These are phyloP conservation scores for Penicillium ucsense DNA, from an alignment of 495 filamentous ascomycete species.

Conservation along the genomic window DNA sequence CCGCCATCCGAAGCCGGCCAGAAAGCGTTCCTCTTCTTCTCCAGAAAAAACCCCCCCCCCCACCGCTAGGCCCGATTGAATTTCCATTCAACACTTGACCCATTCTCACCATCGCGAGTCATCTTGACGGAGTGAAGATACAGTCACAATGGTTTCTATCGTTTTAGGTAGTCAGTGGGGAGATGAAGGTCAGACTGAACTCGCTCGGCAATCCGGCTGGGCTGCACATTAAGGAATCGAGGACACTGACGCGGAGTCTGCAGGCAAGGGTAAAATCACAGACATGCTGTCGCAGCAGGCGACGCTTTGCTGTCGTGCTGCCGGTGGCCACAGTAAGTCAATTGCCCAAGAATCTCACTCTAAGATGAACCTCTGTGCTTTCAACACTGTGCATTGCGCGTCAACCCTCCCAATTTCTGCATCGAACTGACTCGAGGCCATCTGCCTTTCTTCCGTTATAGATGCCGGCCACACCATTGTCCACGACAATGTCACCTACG, in stretches of 20 bases:
- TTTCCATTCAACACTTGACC: slow-evolving; percentile 7
- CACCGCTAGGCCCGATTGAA: slow-evolving; percentile 10
- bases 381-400: too few species aligned
- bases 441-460: slow-evolving; percentile 6
- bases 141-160: slow-evolving; percentile 44
- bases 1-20: slow-evolving; percentile 17
- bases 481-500: slow-evolving; percentile 49
- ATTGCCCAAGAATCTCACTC: too few species aligned
- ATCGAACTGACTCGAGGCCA: background rate
- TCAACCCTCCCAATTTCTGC: too few species aligned
- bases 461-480: slow-evolving; percentile 52
- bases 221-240: too few species aligned
- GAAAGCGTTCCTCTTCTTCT: slow-evolving; percentile 11
- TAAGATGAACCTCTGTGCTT: too few species aligned
- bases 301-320: slow-evolving; percentile 51
- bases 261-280: slow-evolving; percentile 61
- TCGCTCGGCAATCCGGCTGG: too few species aligned
- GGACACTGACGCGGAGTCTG: slow-evolving; percentile 1
- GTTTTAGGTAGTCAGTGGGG: slow-evolving; percentile 58
- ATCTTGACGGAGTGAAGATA: slow-evolving; percentile 1
- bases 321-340: slow-evolving; percentile 56
- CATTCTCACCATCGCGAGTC: slow-evolving; percentile 2
- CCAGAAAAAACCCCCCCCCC: slow-evolving; percentile 6
- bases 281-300: slow-evolving; percentile 52
- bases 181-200: slow-evolving; percentile 46